Percentiles rank a stretch among this genome's conserved stretches.
These are phyloP conservation scores for Rosa multiflora DNA, from an alignment of 306 rosid genomes.

Conservation along the genomic window DNA sequence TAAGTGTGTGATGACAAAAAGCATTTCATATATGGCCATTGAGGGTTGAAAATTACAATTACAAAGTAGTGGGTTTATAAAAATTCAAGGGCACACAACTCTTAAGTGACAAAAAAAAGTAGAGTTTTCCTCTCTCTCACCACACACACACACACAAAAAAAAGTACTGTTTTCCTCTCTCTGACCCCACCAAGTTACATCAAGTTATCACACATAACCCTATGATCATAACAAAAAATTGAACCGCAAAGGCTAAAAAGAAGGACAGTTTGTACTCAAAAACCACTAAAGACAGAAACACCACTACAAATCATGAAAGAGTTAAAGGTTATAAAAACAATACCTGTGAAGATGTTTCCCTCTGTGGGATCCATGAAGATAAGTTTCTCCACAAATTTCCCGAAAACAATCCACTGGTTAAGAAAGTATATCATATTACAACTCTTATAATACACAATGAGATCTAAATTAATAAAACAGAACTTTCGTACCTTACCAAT, in stretches of 20 bases:
- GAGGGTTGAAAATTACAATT: neutral
- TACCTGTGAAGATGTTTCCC: slow-evolving; percentile 79
- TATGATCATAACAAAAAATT: neutral
- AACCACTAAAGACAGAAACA: neutral
- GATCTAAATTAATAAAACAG: too few relatives aligned
- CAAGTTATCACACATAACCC: neutral
- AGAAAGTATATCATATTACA: slow-evolving; percentile 26
- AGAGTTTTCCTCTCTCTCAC: neutral
- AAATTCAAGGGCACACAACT: neutral
- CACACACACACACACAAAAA: neutral
- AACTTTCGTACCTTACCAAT: neutral
- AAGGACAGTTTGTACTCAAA: neutral
- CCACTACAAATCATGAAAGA: neutral
- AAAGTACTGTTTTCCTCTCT: neutral
- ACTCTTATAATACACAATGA: neutral
- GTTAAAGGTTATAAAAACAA: neutral
- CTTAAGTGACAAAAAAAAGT: neutral
- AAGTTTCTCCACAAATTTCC: slow-evolving; percentile 84
- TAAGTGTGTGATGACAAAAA: too few relatives aligned
- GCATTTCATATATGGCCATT: neutral
- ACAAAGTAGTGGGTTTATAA: neutral
- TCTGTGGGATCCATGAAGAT: slow-evolving; percentile 76
- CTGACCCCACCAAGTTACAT: neutral
- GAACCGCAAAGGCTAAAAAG: neutral
- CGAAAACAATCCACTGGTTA: slow-evolving; percentile 69